phyloP scores from a whole-genome alignment of 2,329 filamentous ascomycete genomes.

The Thielaviopsis populi region DNA sequence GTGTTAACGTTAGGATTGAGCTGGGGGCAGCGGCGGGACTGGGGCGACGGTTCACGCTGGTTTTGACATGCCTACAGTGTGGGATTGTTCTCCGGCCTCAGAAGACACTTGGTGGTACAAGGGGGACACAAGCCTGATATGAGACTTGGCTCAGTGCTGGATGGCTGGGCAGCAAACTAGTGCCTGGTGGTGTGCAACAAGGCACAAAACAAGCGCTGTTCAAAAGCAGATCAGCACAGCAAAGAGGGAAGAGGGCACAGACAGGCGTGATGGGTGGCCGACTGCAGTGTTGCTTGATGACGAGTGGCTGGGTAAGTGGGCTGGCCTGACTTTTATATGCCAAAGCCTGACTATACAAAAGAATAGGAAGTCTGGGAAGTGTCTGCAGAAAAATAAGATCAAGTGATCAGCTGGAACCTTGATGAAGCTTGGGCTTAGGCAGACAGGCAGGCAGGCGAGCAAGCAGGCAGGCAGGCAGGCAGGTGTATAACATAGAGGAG shows the following conservation, averaged over 20 bases:
- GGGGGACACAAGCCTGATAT: not conserved
- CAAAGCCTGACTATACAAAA: not conserved
- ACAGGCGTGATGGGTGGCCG: not conserved
- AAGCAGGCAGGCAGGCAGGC: not conserved
- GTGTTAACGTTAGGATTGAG: not conserved
- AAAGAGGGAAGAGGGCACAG: not conserved
- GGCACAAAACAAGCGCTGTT: not conserved
- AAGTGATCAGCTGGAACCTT: not conserved
- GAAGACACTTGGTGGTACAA: not conserved
- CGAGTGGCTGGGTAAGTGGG: no score
- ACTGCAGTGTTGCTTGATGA: no score
- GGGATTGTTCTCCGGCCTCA: not conserved
- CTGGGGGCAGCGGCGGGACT: not conserved
- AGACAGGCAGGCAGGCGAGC: not conserved
- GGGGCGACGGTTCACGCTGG: not conserved
- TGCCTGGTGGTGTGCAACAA: not conserved
- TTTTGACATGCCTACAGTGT: not conserved
- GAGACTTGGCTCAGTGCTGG: not conserved
- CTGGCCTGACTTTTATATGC: not conserved
- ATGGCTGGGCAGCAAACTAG: not conserved
- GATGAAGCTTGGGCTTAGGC: not conserved
- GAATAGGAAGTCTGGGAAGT: not conserved
- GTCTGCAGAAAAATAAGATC: not conserved
- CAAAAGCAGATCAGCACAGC: not conserved
- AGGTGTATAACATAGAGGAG: no score